These are phyloP conservation scores for Colletotrichum sp. DNA, from an alignment of 2,329 filamentous ascomycete genomes.

Conservation along the genomic window DNA sequence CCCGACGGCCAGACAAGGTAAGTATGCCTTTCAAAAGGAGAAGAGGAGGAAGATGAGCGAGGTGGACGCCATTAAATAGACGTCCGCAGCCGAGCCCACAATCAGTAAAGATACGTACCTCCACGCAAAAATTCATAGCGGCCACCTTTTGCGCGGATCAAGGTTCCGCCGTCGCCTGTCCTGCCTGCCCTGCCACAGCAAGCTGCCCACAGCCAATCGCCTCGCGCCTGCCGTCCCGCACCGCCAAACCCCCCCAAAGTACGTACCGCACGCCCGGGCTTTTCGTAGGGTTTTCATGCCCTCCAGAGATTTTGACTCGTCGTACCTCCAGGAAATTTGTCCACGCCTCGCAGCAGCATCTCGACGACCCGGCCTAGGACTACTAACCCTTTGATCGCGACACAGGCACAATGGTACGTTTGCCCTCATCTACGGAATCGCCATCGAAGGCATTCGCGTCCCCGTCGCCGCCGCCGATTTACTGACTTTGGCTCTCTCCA, in stretches of 20 bases:
- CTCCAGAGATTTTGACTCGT: conserved; percentile 42
- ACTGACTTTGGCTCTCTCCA: conserved; percentile 18
- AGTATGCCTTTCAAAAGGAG: conserved; percentile 42
- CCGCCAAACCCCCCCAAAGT: neutral
- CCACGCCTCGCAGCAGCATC: conserved; percentile 15
- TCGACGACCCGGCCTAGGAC: conserved; percentile 20
- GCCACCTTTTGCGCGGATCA: neutral
- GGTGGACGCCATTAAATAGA: neutral
- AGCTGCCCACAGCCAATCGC: neutral
- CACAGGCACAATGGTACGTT: conserved; percentile 58
- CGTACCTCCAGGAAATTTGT: conserved; percentile 31
- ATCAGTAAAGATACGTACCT: neutral
- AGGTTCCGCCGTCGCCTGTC: conserved; percentile 15
- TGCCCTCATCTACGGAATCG: neutral
- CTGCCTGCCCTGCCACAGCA: neutral
- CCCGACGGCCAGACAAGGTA: conserved; percentile 50
- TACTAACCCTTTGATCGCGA: conserved; percentile 48
- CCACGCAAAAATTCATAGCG: neutral
- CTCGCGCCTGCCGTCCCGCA: neutral
- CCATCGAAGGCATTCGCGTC: neutral
- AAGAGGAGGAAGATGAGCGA: neutral
- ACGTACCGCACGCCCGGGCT: conserved; percentile 7
- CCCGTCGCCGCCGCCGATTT: neutral
- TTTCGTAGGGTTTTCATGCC: conserved; percentile 48
- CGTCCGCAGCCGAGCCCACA: neutral